These are phyloP conservation scores for Blastomyces gilchristii DNA, from an alignment of 2,329 filamentous ascomycete genomes.

Conservation along the genomic window DNA sequence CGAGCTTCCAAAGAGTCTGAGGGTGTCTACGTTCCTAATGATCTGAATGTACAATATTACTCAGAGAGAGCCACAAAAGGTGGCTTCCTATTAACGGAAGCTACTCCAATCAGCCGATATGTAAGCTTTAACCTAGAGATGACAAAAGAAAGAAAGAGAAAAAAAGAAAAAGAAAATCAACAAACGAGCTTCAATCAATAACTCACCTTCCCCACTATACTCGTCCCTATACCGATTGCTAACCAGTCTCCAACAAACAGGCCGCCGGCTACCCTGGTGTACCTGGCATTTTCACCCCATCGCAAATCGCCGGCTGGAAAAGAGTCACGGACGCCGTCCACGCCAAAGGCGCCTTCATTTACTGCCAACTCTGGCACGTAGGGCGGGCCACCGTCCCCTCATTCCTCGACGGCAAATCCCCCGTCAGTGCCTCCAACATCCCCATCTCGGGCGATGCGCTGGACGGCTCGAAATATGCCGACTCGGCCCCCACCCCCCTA, in stretches of 20 bases:
- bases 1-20: slow-evolving; percentile 29
- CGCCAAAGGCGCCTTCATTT: slow-evolving; percentile 51
- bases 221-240: not conserved
- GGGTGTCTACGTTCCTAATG: slow-evolving; percentile 40
- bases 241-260: slow-evolving; percentile 20
- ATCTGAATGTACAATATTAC: slow-evolving; percentile 44
- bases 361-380: slow-evolving; percentile 51
- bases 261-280: slow-evolving; percentile 42
- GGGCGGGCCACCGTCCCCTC: slow-evolving; percentile 44
- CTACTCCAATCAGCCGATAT: slow-evolving; percentile 36
- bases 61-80: slow-evolving; percentile 42
- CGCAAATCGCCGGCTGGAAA: slow-evolving; percentile 51
- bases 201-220: too few species aligned
- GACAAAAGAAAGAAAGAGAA: not conserved
- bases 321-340: slow-evolving; percentile 54
- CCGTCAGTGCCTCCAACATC: slow-evolving; percentile 33
- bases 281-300: slow-evolving; percentile 48
- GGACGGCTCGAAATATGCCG: slow-evolving; percentile 1
- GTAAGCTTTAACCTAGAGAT: not conserved
- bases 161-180: not conserved
- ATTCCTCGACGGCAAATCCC: slow-evolving; percentile 23
- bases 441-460: slow-evolving; percentile 26
- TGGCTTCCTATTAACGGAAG: slow-evolving; percentile 50
- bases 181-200: not conserved
- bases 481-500: slow-evolving; percentile 24